Evolutionary conservation across 2,329 filamentous ascomycete genomes (phyloP), one percentile per base, ranked within the genome.

Genomic region (Aspergillus floridensis): DNA sequence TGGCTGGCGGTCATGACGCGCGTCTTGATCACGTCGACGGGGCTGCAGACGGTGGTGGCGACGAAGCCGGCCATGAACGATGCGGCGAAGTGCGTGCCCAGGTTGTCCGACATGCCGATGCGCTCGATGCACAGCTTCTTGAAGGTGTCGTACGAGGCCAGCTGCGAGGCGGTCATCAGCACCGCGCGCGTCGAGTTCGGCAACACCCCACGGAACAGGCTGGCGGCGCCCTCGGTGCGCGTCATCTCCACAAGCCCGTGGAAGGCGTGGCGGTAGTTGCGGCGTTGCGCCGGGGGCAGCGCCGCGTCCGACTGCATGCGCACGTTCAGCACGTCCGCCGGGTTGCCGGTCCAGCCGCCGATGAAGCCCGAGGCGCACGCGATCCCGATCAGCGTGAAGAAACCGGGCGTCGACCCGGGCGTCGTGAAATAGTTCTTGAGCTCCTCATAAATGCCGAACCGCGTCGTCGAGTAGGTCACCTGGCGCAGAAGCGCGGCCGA

Each of bases 391-490:
- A 99, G 87, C n/a, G 86, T 82, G 11, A 87, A 81, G 68, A 96
- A 87, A 2, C 89, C 86, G 2, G 92, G 89, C 55, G 79, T 72
- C 29, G 76, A 74, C 12, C 73, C 74, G 12, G 81, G 74, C 3
- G 82, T 80, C 41, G 86, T 85, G 71, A 88, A 82, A 54, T 83
- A 84, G 24, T 84, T 80, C 79, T 99, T 99, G 60, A 98, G 82
- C 67, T 96, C 88, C 79, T 98, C 95, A 81, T 99, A 99, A 65
- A 97, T 87, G 65, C 92, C 95, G 79, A 99, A 99, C 52, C 95
- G 91, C 41, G 92, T 95, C 53, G 95, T 99, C 60, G 90, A 95
- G 81, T 99, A 99, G 60, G 95, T 98, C 67, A 93, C 84, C 80
- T 98, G 95, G 65, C 95, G 93, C 59, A 98, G 84, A 52, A 98